Percentiles rank a stretch among this genome's conserved stretches.
Conservation (phyloP, 2,329 filamentous ascomycete genomes). For the Corinectria fuckeliana region DNA sequence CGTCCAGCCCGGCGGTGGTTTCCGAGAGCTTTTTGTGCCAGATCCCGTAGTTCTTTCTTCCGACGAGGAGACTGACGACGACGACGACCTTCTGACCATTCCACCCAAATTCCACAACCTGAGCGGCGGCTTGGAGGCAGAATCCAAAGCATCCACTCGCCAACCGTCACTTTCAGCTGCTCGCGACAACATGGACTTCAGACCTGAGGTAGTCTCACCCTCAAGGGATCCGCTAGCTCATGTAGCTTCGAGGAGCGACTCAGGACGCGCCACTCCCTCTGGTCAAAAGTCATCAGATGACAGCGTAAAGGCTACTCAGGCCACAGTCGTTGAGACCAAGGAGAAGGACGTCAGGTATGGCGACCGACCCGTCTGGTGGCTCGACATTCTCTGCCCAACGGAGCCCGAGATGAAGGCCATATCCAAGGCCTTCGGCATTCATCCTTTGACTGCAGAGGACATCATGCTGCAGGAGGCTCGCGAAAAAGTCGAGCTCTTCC, state of each 20-base stretch:
- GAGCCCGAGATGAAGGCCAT: slow-evolving; percentile 96
- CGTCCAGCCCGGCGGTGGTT: slow-evolving; percentile 82
- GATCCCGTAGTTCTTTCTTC: slow-evolving; percentile 80
- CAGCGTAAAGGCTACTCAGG: slow-evolving; percentile 27
- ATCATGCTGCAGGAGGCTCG: slow-evolving; percentile 97
- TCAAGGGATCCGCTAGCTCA: slow-evolving; percentile 40
- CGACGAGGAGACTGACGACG: slow-evolving; percentile 72
- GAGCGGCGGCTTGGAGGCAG: slow-evolving; percentile 42
- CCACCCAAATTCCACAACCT: slow-evolving; percentile 34
- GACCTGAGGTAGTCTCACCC: slow-evolving; percentile 39
- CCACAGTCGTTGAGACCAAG: slow-evolving; percentile 26
- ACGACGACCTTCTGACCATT: slow-evolving; percentile 47
- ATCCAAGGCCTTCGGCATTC: slow-evolving; percentile 91
- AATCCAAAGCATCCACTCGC: slow-evolving; percentile 53
- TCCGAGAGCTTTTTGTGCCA: slow-evolving; percentile 88
- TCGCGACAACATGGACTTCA: slow-evolving; percentile 28
- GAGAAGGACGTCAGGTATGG: slow-evolving; percentile 67
- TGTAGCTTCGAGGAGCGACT: slow-evolving; percentile 43
- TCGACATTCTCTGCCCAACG: slow-evolving; percentile 89
- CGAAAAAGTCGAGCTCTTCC: slow-evolving; percentile 97
- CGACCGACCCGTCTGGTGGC: slow-evolving; percentile 93
- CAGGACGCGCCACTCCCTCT: slow-evolving; percentile 56
- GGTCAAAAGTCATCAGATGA: slow-evolving; percentile 48
- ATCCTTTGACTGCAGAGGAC: slow-evolving; percentile 93
- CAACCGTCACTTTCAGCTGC: slow-evolving; percentile 51